Evolutionary conservation across 75 land plant species (phyloP).

Genomic region (Sequoiadendron giganteum): DNA sequence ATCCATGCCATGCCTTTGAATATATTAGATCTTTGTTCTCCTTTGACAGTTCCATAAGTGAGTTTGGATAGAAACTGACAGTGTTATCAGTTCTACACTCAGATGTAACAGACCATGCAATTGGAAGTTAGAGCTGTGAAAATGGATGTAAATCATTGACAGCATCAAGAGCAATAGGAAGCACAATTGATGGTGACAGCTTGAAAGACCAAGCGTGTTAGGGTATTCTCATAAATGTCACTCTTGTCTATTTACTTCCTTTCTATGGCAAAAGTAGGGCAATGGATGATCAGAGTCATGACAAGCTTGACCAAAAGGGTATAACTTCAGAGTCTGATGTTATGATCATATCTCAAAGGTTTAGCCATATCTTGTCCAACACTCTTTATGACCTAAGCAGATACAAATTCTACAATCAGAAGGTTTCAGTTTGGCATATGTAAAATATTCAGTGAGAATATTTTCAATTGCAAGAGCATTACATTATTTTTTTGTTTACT

Average conservation of each 20-base stretch:
- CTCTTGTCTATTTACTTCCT: too few species aligned
- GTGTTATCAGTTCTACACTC: neutral
- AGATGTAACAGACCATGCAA: neutral
- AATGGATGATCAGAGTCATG: too few species aligned
- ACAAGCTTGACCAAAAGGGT: neutral
- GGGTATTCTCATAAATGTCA: neutral
- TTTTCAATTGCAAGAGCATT: neutral
- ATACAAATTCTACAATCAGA: neutral
- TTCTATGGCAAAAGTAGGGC: too few species aligned
- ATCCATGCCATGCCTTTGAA: neutral
- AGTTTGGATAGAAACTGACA: neutral
- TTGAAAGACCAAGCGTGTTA: neutral
- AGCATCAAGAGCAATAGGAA: neutral
- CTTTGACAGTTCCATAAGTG: neutral
- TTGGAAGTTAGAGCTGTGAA: neutral
- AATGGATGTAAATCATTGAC: neutral
- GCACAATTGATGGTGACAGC: neutral
- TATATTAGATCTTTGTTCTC: neutral
- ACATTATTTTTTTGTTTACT: neutral
- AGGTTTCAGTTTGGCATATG: too few species aligned
- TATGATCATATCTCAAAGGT: neutral
- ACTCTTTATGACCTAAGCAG: neutral
- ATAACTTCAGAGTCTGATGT: neutral
- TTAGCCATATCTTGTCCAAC: neutral
- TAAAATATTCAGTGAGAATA: neutral